A percentile compares a stretch with the other conserved stretches of the same genome.
phyloP scores from a whole-genome alignment of 169 alveolate species.

The Theileria annulata region DNA sequence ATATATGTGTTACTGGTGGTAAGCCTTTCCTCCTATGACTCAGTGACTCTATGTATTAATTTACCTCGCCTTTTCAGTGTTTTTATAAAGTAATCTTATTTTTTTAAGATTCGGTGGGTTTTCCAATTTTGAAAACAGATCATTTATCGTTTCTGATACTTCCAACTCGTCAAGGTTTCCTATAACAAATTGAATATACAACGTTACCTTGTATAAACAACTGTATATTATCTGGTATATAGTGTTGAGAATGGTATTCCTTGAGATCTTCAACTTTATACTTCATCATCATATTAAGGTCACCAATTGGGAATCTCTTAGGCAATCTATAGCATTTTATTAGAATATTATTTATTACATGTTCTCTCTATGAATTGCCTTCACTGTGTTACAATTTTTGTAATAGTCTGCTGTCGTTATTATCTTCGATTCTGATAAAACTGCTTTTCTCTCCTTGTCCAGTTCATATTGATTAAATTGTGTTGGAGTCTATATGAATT shows the following conservation, averaged over 20 bases:
- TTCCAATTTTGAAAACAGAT: constrained; percentile 24
- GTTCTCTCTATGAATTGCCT: constrained; percentile 79
- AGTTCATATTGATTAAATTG: constrained; percentile 79
- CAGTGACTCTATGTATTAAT: neutral
- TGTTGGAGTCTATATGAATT: constrained; percentile 54
- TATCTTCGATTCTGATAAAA: constrained; percentile 81
- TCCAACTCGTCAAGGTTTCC: constrained; percentile 30
- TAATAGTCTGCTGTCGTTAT: constrained; percentile 80
- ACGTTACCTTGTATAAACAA: constrained; percentile 53
- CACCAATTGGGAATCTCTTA: constrained; percentile 77
- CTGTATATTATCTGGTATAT: constrained; percentile 59
- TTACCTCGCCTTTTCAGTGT: constrained; percentile 51
- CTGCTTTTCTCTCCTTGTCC: constrained; percentile 81
- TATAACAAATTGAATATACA: neutral
- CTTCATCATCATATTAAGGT: constrained; percentile 50
- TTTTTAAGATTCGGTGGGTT: constrained; percentile 33
- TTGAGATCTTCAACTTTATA: constrained; percentile 63
- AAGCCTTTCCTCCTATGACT: constrained; percentile 33
- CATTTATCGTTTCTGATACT: constrained; percentile 17
- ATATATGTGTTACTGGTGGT: constrained; percentile 56
- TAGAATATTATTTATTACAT: constrained; percentile 24
- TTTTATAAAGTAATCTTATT: constrained; percentile 23
- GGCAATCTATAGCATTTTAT: constrained; percentile 36
- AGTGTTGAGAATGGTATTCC: constrained; percentile 63
- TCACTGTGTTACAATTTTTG: constrained; percentile 79